Conservation (phyloP, 2,329 filamentous ascomycete species). For the Xylariaceae sp. region DNA sequence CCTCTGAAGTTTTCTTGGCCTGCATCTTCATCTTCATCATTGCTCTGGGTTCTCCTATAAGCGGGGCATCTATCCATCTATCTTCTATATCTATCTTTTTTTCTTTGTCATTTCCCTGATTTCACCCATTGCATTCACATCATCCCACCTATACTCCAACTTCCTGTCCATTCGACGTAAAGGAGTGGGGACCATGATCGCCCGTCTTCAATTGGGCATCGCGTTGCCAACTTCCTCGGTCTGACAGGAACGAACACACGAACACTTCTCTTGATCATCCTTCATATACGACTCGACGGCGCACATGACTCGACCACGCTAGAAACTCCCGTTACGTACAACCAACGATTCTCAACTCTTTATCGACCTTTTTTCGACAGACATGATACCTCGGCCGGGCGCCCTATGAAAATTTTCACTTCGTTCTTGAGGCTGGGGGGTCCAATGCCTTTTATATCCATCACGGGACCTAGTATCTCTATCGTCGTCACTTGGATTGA, state of each 20-base stretch:
- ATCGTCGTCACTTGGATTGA: too few species aligned
- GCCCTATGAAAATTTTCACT: conserved; percentile 10
- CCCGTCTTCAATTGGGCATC: too few species aligned
- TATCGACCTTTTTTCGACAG: conserved; percentile 5
- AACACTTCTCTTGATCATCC: conserved; percentile 13
- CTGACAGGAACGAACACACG: too few species aligned
- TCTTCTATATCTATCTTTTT: neutral
- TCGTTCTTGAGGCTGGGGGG: too few species aligned
- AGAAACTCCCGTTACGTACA: conserved; percentile 24
- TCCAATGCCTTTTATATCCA: too few species aligned
- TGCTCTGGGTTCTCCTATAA: conserved; percentile 5
- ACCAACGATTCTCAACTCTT: conserved; percentile 12
- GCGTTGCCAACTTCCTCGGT: too few species aligned
- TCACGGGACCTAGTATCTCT: too few species aligned
- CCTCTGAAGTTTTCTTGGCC: conserved; percentile 2
- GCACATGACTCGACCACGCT: conserved; percentile 27
- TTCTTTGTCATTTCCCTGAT: conserved; percentile 5
- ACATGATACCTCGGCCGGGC: conserved; percentile 10
- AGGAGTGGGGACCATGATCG: too few species aligned
- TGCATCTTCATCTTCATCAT: conserved; percentile 1
- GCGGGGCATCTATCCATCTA: conserved; percentile 5
- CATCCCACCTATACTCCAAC: too few species aligned
- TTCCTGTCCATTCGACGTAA: too few species aligned
- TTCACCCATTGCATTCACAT: conserved; percentile 1
- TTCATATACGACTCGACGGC: conserved; percentile 30